Evolutionary conservation across 768 basidiomycete genomes (phyloP), one percentile per base, ranked within the genome.

Genomic region (Myochromella boudieri): DNA sequence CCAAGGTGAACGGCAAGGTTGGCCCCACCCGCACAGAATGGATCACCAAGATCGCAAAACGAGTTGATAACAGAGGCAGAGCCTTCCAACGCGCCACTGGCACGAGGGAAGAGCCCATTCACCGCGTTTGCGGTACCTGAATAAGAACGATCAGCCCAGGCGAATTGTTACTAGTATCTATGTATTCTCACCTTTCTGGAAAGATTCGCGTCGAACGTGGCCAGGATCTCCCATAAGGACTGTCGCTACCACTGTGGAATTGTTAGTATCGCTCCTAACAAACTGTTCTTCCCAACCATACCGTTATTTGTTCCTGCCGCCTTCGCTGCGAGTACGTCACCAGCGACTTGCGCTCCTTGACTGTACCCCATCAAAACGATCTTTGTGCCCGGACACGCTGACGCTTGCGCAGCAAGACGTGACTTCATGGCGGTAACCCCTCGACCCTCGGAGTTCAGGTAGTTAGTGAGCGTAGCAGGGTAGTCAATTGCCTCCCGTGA

Each of bases 11-110:
- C 54, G n/a, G 37, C 18, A 3, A 54, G 15, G 24, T 58, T 43
- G 12, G 44, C 2, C 4, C 64, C 64, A n/a, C 56, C 58, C 32
- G 60, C 64, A 32, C 64, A 65, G 53, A 62, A 65, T 3, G 58
- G 56, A 47, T 65, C 64, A 22, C 57, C 57, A 20, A 55, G 42
- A 26, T 64, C 62, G 47, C 64, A 65, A 51, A 55, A 65, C 6
- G 51, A 52, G 18, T 43, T 38, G 18, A 52, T 48, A 18, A 40
- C 39, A 8, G 51, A 48, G 6, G 38, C 47, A 15, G 44, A 52
- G 21, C 31, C 37, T 6, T 52, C 34, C 14, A 52, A 21, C 9
- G 51, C 42, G 3, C 47, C 47, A 29, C 37, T 37, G 14, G 27
- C 26, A 41, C 51, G 51, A 29, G 51, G 42, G 32, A 48, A 52